Evolutionary conservation across 2,329 filamentous ascomycete species (phyloP), one percentile per base, ranked within the genome.

Genomic region (Phaeosphaeria sp.): DNA sequence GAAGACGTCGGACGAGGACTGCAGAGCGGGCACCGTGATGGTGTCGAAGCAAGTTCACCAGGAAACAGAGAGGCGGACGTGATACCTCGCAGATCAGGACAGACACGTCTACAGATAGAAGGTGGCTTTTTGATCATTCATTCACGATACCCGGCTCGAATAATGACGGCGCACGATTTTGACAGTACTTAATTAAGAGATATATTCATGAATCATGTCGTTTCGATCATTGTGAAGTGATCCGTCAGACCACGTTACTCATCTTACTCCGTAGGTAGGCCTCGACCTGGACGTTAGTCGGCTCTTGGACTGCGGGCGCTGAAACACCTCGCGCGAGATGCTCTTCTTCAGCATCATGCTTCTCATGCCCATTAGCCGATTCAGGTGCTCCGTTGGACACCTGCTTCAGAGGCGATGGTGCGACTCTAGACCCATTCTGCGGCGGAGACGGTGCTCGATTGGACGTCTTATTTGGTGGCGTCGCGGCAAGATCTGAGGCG

Each of bases 1-100:
- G 6, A 64, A 62, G 51, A 57, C 60, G n/a, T 73, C 68, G 20
- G 67, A 74, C 13, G 73, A 76, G 43, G 62, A 69, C 20, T 51
- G 20, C 44, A 57, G 33, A 24, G 30, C 55, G 9, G 68, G 66
- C 6, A 65, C 66, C 3, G 74, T 75, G 36, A 73, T 65, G 0
- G 59, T 65, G 64, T 62, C 74, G 39, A 72, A 56, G n/a, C 60
- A 72, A 45, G 57, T 74, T 2, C 59, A 64, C 40, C 57, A 68
- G 48, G 60, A 65, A 27, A 63, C 65, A 2, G 67, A 71, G 42
- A 50, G 51, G 22, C 49, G 42, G 42, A 46, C 46, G 50, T 11
- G 30, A 25, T 40, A 39, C n/a, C 17, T 9, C 13, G 11, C 18
- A n/a, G 6, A 49, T 2, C 8, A 18, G 24, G 21, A 27, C 17